Evolutionary conservation across 2,329 filamentous ascomycete genomes (phyloP), one percentile per base, ranked within the genome.

Genomic region (Pseudogymnoascus sp.): DNA sequence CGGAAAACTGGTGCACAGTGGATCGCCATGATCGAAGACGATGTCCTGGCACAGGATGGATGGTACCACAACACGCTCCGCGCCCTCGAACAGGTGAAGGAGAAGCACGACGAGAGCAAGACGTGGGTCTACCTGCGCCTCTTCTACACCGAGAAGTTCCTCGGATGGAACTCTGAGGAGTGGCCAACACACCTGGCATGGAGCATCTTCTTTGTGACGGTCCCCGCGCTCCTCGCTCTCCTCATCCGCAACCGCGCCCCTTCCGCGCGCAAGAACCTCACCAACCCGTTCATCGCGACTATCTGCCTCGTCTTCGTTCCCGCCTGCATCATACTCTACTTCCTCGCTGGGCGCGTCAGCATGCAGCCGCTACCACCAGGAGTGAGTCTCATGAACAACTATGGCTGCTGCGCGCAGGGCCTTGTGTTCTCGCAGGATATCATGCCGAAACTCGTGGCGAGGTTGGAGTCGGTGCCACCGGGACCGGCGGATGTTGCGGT

Each of bases 331-430:
- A 41, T 58, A 2, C 61, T 66, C 16, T 66, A 65, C 62, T 66
- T 66, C 58, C 37, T 57, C 28, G 32, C 61, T 37, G 64, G 64
- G 5, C 63, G 60, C 47, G 62, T 62, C 11, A 65, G 64, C 8
- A 57, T 65, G 32, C 32, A 64, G 9, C 64, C 61, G 14, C 61
- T 64, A 16, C 34, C 35, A 16, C 57, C 61, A 1, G 65, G 63
- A 20, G 69, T 73, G 0, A 68, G 70, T 6, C 69, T 73, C 64
- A 75, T 75, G 73, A 69, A 71, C 9, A 66, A 67, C 4, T 75
- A 74, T 41, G 74, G 74, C 0, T 76, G 74, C 62, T 75, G 74
- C 61, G 70, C 74, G 0, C 74, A 76, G 60, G 74, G 74, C 0
- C 64, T 75, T 1, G 69, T 75, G 2, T 73, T 74, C 37, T 71